These are phyloP conservation scores for Silene coronaria DNA, from an alignment of 179 eudicot species.

Conservation along the genomic window DNA sequence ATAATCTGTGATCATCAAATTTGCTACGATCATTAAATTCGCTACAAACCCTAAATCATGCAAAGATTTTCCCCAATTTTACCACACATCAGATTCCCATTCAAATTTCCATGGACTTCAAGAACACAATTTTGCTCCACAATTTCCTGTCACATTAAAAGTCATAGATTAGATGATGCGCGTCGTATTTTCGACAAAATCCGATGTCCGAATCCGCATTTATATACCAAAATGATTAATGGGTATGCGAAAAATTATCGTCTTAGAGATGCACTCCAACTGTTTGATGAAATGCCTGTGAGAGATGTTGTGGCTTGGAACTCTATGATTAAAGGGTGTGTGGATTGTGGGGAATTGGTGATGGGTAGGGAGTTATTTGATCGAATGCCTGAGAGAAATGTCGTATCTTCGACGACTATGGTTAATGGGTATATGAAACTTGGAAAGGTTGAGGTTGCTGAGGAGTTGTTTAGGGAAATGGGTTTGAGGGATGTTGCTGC, in stretches of 20 bases:
- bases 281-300: constrained; percentile 62
- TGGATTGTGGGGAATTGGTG: constrained; percentile 47
- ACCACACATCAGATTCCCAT: background rate
- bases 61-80: constrained; percentile 7
- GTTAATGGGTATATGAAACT: constrained; percentile 50
- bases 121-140: constrained; percentile 11
- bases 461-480: constrained; percentile 54
- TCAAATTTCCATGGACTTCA: background rate
- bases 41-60: constrained; percentile 8
- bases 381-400: constrained; percentile 61
- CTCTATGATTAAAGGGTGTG: constrained; percentile 63
- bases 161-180: constrained; percentile 29
- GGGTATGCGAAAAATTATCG: constrained; percentile 27
- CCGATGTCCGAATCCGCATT: constrained; percentile 33
- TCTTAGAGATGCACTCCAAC: constrained; percentile 47
- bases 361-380: constrained; percentile 47
- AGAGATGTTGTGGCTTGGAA: constrained; percentile 63
- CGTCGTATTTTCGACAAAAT: constrained; percentile 25
- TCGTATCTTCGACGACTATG: constrained; percentile 78
- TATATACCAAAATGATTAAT: constrained; percentile 56
- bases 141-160: constrained; percentile 28
- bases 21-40: too few relatives aligned
- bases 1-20: background rate
- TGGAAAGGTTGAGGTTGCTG: constrained; percentile 52
- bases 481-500: constrained; percentile 54